Evolutionary conservation across 2,329 filamentous ascomycete species (phyloP).

Genomic region (Paecilomyces sp.): DNA sequence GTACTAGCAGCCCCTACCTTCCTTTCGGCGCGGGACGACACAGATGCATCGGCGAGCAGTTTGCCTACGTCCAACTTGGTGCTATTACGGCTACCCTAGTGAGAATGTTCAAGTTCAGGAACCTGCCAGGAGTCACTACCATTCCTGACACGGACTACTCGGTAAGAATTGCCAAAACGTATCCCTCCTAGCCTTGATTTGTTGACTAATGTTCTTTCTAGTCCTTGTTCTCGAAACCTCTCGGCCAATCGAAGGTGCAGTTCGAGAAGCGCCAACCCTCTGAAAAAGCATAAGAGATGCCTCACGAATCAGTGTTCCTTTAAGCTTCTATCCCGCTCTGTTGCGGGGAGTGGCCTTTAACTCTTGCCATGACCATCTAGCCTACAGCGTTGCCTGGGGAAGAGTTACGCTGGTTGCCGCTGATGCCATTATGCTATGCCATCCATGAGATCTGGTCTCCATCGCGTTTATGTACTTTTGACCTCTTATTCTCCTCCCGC

Average conservation of each 20-base stretch:
- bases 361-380: neutral
- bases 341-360: neutral
- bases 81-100: conserved; percentile 59
- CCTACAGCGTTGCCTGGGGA: neutral
- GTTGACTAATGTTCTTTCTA: conserved; percentile 13
- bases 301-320: neutral
- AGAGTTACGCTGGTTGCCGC: neutral
- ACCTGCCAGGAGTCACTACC: conserved; percentile 46
- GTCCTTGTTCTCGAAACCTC: conserved; percentile 64
- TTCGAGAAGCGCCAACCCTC: conserved; percentile 53
- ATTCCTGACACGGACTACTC: conserved; percentile 61
- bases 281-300: conserved; percentile 17
- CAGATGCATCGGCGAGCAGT: conserved; percentile 69
- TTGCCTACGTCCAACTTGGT: conserved; percentile 62
- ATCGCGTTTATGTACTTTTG: neutral
- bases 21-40: conserved; percentile 69
- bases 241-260: conserved; percentile 62
- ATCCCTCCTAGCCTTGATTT: neutral
- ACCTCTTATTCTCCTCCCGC: neutral
- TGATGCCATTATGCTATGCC: neutral
- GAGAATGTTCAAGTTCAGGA: conserved; percentile 53
- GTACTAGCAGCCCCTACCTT: conserved; percentile 56
- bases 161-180: conserved; percentile 23
- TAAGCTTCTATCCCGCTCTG: neutral
- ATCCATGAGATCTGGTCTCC: neutral